Evolutionary conservation across 73 alveolate species (phyloP).

Genomic region (Stentor roeselii): DNA sequence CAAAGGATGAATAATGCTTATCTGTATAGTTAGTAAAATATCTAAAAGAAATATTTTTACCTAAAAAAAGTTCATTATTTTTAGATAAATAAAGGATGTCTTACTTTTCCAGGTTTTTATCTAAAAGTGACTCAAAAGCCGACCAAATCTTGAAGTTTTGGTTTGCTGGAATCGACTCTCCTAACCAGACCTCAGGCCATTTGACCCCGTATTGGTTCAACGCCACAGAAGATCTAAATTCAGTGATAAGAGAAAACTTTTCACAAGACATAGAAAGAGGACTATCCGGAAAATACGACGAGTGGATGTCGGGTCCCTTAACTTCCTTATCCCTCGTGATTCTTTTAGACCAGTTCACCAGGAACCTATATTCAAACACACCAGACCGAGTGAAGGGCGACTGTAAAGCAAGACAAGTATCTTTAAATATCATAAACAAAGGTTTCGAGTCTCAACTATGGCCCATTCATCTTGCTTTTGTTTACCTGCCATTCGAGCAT

Average conservation of each 20-base stretch:
- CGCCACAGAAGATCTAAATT: conserved; percentile 23
- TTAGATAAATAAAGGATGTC: no score
- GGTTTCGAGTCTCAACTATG: conserved; percentile 25
- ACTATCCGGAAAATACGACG: conserved; percentile 35
- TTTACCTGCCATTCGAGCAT: conserved; percentile 51
- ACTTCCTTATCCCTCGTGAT: conserved; percentile 47
- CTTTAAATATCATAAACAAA: conserved; percentile 31
- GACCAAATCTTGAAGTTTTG: conserved; percentile 34
- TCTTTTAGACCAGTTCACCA: conserved; percentile 47
- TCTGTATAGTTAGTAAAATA: no score
- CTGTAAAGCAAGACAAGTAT: conserved; percentile 32
- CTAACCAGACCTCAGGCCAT: neutral
- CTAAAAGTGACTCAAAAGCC: no score
- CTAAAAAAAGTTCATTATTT: no score
- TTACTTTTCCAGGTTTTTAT: no score
- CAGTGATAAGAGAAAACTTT: conserved; percentile 27
- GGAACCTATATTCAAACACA: conserved; percentile 45
- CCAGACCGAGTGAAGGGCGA: conserved; percentile 47
- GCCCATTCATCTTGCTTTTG: conserved; percentile 30
- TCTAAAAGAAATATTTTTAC: no score
- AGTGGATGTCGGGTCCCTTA: conserved; percentile 36
- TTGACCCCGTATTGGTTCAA: conserved; percentile 25
- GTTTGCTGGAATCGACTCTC: conserved; percentile 32
- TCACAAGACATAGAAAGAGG: conserved; percentile 24
- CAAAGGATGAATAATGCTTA: no score